phyloP scores from a whole-genome alignment of 495 filamentous ascomycete genomes.

The Neurospora sp. region DNA sequence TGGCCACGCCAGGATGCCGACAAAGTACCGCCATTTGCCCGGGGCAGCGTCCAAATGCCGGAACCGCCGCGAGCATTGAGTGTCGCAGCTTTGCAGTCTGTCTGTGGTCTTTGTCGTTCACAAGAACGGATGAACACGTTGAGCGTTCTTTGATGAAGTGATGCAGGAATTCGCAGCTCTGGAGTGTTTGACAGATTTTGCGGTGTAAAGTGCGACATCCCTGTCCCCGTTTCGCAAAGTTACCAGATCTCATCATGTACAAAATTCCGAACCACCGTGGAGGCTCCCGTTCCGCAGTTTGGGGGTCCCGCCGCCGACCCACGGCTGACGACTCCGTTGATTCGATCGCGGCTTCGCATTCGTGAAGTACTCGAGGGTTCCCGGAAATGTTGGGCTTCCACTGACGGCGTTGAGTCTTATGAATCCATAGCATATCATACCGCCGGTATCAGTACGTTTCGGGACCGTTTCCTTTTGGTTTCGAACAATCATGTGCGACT shows the following conservation, averaged over 20 bases:
- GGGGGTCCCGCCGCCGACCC: background rate
- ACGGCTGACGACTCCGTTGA: background rate
- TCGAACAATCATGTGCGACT: background rate
- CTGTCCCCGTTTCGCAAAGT: background rate
- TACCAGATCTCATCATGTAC: background rate
- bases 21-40: background rate
- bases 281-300: slow-evolving; percentile 2
- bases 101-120: background rate
- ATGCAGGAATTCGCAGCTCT: background rate
- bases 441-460: background rate
- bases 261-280: background rate
- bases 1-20: background rate
- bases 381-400: background rate
- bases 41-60: background rate
- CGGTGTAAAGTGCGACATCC: background rate
- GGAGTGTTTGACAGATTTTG: background rate
- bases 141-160: background rate
- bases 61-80: background rate
- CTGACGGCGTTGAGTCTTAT: background rate
- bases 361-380: background rate
- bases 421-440: background rate
- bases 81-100: background rate
- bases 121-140: background rate
- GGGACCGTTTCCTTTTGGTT: background rate
- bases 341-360: background rate